Evolutionary conservation across 192 early-diverging fungal species (phyloP).

Genomic region (Podila clonocystis): DNA sequence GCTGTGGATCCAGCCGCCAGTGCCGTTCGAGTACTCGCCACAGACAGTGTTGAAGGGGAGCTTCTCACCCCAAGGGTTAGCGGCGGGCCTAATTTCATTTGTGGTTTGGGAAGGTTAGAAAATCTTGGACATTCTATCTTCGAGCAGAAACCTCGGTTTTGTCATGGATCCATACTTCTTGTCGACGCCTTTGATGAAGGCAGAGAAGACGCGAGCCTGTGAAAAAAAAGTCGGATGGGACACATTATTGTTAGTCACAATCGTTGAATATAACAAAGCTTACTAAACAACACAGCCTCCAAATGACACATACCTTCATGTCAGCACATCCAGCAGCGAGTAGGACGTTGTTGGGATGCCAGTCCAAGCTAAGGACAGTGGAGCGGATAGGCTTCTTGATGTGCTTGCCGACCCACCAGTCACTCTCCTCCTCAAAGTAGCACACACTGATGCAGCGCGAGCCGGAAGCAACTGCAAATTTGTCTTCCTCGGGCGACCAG

Average conservation of each 20-base stretch:
- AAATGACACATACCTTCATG: conserved; percentile 63
- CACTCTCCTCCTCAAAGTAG: conserved; percentile 95
- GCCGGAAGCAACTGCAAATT: conserved; percentile 98
- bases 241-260: conserved; percentile 5
- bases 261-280: not conserved
- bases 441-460: conserved; percentile 92
- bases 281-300: not conserved
- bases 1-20: conserved; percentile 92
- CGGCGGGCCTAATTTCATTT: conserved; percentile 60
- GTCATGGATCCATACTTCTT: conserved; percentile 64
- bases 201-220: conserved; percentile 92
- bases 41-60: conserved; percentile 93
- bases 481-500: conserved; percentile 96
- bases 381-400: conserved; percentile 92
- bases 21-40: conserved; percentile 80
- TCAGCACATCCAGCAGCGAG: conserved; percentile 91
- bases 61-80: conserved; percentile 93
- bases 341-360: conserved; percentile 97
- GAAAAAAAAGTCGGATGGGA: not conserved
- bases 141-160: not conserved
- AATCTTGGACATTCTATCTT: not conserved
- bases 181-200: conserved; percentile 95
- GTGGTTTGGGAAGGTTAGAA: not conserved
- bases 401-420: conserved; percentile 98
- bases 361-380: conserved; percentile 90